Evolutionary conservation across 768 basidiomycete genomes (phyloP), one percentile per base, ranked within the genome.

Genomic region (Amanita muscaria): DNA sequence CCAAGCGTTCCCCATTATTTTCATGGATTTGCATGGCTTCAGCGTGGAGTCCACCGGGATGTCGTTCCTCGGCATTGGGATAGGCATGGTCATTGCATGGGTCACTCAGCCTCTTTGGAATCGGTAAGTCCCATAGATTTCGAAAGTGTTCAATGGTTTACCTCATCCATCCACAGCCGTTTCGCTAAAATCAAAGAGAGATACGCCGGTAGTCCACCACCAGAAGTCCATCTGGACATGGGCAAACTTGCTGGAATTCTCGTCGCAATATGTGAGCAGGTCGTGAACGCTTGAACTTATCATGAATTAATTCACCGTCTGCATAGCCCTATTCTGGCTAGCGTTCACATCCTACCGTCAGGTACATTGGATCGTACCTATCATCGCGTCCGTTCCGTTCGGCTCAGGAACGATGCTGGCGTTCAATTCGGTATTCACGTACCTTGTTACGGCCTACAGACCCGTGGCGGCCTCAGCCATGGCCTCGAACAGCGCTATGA

Each of bases 361-460:
- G 3, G 61, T 80, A 0, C 83, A 73, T 49, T 84, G 79, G 77
- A 77, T 83, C 22, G 72, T 75, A 0, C 79, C 80, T 7, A 76
- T 86, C 53, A 59, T 85, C 22, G 77, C 74, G 2, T 79, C 75
- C 3, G 57, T 77, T 2, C 81, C 81, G 1, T 86, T 85, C 53
- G 84, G 84, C 3, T 49, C 65, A 1, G 77, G 79, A 2, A 64
- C 73, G 1, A 84, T 80, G 53, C 84, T 76, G 50, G 76, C 78
- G 32, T 89, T 83, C 63, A 79, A 79, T 1, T 74, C 75, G 5
- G 77, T 76, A 3, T 85, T 84, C 61, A 81, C 76, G 4, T 85
- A 84, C 60, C 68, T 84, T 44, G 77, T 85, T 47, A 80, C 79
- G 36, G 70, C 76, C 1, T 85, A 84, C 58, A 66, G 74, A 16